Conservation (phyloP, 495 filamentous ascomycete genomes). For the Clavariopsis aquatica region DNA sequence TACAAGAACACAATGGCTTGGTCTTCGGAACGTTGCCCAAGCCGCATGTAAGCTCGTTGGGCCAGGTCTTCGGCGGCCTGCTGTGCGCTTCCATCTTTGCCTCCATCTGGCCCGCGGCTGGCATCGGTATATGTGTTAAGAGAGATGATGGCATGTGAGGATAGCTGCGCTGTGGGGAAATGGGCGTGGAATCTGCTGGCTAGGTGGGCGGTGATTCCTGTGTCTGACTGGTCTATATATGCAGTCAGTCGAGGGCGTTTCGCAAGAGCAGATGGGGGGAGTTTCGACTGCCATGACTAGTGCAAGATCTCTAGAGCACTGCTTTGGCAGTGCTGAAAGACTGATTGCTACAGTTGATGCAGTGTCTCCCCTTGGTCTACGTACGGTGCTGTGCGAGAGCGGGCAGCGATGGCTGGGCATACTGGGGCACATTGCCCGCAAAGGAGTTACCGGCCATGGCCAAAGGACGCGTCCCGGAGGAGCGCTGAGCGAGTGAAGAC, state of each 20-base stretch:
- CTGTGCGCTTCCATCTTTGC: conserved; percentile 80
- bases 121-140: conserved; percentile 92
- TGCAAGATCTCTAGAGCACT: too few relatives aligned
- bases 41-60: conserved; percentile 73
- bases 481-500: conserved; percentile 36
- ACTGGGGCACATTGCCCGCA: conserved; percentile 48
- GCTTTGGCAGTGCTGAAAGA: too few relatives aligned
- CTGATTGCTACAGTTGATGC: too few relatives aligned
- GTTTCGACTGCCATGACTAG: too few relatives aligned
- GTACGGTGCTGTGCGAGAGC: conserved; percentile 74
- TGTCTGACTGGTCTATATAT: conserved; percentile 77
- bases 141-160: conserved; percentile 84
- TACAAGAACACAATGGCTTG: conserved; percentile 91
- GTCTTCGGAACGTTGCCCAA: conserved; percentile 89
- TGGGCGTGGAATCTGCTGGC: conserved; percentile 93
- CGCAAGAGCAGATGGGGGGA: too few relatives aligned
- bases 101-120: conserved; percentile 83
- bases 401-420: conserved; percentile 87
- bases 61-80: conserved; percentile 88
- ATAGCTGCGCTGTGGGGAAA: conserved; percentile 81
- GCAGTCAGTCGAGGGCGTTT: too few relatives aligned
- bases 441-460: conserved; percentile 38
- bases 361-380: too few relatives aligned
- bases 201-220: conserved; percentile 90
- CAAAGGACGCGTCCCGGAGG: conserved; percentile 39